Evolutionary conservation across 2,329 filamentous ascomycete species (phyloP).

Genomic region (Sclerotinia trifoliorum): DNA sequence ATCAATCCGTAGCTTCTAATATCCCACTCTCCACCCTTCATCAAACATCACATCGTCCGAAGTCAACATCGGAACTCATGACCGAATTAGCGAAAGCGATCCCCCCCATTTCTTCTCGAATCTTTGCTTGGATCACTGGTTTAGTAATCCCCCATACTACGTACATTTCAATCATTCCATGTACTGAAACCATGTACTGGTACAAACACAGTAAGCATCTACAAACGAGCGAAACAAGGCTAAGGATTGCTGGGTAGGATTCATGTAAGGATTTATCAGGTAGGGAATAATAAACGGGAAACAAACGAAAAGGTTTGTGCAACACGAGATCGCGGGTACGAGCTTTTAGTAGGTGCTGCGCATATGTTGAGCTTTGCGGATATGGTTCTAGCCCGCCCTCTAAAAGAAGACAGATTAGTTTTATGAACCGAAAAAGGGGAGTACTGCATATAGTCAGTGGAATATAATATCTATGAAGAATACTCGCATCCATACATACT

Average conservation of each 20-base stretch:
- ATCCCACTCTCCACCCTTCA: constrained; percentile 8
- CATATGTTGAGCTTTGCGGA: neutral
- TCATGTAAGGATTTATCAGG: neutral
- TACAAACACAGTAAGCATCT: constrained; percentile 10
- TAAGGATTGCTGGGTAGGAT: neutral
- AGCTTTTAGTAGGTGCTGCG: neutral
- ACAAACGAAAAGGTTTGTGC: neutral
- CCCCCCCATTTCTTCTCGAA: neutral
- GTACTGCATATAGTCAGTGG: neutral
- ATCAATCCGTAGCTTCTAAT: neutral
- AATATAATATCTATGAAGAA: neutral
- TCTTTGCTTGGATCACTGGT: neutral
- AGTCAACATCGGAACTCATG: neutral
- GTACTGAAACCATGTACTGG: neutral
- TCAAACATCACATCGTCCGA: neutral
- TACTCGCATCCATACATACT: neutral
- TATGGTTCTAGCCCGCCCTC: neutral
- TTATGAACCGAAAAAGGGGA: neutral
- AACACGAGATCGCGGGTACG: neutral
- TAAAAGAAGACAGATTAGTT: neutral
- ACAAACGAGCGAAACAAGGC: neutral
- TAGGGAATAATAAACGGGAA: neutral
- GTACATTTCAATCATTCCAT: neutral
- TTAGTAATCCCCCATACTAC: neutral
- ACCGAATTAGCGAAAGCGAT: constrained; percentile 15